A percentile compares a stretch with the other conserved stretches of the same genome.
Evolutionary conservation across 2,329 filamentous ascomycete species (phyloP).

Genomic region (Sporothrix curviconia): DNA sequence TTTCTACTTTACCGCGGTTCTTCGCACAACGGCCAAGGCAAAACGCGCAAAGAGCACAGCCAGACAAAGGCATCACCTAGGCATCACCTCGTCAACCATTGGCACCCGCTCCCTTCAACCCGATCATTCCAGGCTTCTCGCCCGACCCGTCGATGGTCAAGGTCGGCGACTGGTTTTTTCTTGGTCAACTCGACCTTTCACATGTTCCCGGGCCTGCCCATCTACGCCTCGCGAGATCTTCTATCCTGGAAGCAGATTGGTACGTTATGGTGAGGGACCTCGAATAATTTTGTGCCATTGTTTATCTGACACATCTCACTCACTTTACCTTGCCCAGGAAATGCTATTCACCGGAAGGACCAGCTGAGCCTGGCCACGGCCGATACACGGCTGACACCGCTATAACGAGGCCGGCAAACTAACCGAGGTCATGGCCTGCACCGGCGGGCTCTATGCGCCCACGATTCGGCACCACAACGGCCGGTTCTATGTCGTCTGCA

Average conservation of each 20-base stretch:
- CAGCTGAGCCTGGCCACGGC: slow-evolving; percentile 41
- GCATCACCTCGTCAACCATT: too few relatives aligned
- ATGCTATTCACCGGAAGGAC: slow-evolving; percentile 42
- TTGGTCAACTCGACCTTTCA: slow-evolving; percentile 51
- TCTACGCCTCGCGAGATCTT: slow-evolving; percentile 47
- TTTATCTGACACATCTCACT: too few relatives aligned
- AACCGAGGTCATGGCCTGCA: slow-evolving; percentile 36
- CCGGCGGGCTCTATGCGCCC: slow-evolving; percentile 52
- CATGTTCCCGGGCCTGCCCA: slow-evolving; percentile 50
- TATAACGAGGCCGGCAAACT: neutral
- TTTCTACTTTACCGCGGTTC: too few relatives aligned
- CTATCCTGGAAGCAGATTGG: slow-evolving; percentile 45
- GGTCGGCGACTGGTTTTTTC: slow-evolving; percentile 47
- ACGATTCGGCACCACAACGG: slow-evolving; percentile 54
- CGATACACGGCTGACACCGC: neutral
- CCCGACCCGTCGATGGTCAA: slow-evolving; percentile 47
- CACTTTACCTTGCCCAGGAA: too few relatives aligned
- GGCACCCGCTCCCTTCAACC: too few relatives aligned
- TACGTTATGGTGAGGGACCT: too few relatives aligned
- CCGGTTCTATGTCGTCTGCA: slow-evolving; percentile 45
- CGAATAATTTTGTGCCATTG: too few relatives aligned
- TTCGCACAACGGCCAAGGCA: too few relatives aligned
- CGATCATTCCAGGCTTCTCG: slow-evolving; percentile 50
- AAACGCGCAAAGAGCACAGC: too few relatives aligned
- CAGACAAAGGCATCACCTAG: too few relatives aligned